Conservation (phyloP, 2,329 filamentous ascomycete genomes). For the Colletotrichum endophyticum region DNA sequence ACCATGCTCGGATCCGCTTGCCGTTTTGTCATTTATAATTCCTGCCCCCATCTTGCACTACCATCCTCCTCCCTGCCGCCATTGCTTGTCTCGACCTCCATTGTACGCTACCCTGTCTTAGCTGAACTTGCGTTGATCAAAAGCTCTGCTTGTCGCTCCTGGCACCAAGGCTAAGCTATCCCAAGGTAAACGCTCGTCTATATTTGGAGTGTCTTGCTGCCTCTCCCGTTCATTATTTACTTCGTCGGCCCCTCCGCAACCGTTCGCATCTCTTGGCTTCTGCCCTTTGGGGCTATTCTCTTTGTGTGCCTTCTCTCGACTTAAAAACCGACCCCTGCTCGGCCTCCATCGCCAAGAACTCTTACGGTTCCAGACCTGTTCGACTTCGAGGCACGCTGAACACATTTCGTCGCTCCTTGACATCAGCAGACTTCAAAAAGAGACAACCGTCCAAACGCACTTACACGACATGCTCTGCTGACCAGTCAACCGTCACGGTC, state of each 20-base stretch:
- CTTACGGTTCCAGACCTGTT: neutral
- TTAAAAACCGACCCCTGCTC: neutral
- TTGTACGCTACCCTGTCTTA: neutral
- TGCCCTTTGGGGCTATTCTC: neutral
- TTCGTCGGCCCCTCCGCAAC: neutral
- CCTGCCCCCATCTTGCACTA: neutral
- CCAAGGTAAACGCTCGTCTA: neutral
- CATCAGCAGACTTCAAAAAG: neutral
- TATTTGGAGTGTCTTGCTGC: neutral
- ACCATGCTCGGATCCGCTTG: constrained; percentile 12
- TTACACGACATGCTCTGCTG: neutral
- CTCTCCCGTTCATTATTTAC: neutral
- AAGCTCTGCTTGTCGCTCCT: neutral
- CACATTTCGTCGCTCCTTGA: neutral
- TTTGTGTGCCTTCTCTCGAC: neutral
- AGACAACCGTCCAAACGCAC: neutral
- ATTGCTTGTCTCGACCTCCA: neutral
- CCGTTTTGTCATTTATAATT: constrained; percentile 11
- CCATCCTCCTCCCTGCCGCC: neutral
- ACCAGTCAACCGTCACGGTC: neutral
- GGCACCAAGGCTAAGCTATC: neutral
- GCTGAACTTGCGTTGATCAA: neutral
- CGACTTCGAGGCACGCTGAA: neutral
- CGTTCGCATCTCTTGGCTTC: neutral
- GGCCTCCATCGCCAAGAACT: neutral